Percentiles rank a stretch among this genome's conserved stretches.
These are phyloP conservation scores for Paspalum notatum DNA, from an alignment of 176 grass and related monocot genomes.

Conservation along the genomic window DNA sequence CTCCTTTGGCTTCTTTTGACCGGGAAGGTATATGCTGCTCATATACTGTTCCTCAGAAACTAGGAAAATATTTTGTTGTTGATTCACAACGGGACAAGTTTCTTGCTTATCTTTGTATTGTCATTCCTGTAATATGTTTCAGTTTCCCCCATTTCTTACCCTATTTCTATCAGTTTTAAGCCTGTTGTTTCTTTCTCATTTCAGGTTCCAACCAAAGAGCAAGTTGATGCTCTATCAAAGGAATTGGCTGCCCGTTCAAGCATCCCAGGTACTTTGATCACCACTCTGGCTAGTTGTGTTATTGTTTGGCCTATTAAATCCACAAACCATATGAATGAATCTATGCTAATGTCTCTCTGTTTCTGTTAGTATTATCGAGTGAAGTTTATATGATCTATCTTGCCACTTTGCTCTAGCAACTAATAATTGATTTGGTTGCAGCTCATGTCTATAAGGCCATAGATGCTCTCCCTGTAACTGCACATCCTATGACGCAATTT, in stretches of 20 bases:
- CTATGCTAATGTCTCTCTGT: neutral
- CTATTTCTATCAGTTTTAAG: neutral
- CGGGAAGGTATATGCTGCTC: conserved; percentile 74
- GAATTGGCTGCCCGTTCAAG: conserved; percentile 73
- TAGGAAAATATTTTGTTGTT: neutral
- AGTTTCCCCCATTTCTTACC: neutral
- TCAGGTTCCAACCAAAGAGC: conserved; percentile 91
- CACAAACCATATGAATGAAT: neutral
- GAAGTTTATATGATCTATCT: neutral
- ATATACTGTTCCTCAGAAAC: neutral
- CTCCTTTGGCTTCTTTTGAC: conserved; percentile 99
- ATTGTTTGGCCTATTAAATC: conserved; percentile 2
- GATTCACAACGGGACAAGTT: neutral
- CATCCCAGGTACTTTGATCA: conserved; percentile 68
- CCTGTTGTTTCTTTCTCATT: conserved; percentile 18
- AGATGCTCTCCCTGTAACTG: conserved; percentile 79
- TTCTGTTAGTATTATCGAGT: neutral
- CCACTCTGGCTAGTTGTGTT: neutral
- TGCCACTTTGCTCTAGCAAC: conserved; percentile 5
- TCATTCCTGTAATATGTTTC: conserved; percentile 7
- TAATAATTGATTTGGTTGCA: conserved; percentile 49
- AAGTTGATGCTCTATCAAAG: conserved; percentile 77
- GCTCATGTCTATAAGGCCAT: conserved; percentile 90
- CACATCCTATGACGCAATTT: conserved; percentile 98
- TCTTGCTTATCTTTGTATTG: neutral